phyloP scores from a whole-genome alignment of 2,329 filamentous ascomycete genomes.

The Nemania abortiva region DNA sequence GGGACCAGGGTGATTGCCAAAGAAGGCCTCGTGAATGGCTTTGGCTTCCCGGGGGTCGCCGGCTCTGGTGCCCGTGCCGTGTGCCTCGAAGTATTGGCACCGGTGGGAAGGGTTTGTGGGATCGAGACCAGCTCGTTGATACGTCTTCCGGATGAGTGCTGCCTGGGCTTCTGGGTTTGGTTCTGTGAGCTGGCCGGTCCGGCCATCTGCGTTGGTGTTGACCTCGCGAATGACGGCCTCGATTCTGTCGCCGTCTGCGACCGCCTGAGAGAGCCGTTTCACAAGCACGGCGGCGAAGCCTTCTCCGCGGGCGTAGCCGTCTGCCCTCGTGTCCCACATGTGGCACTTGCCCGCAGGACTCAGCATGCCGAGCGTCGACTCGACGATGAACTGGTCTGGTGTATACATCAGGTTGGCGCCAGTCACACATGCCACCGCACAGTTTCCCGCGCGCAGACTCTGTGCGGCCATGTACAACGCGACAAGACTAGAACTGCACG shows the following conservation, averaged over 20 bases:
- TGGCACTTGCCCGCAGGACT: slow-evolving; percentile 59
- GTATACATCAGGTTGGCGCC: slow-evolving; percentile 59
- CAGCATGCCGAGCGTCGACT: slow-evolving; percentile 59
- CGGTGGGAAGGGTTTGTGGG: slow-evolving; percentile 49
- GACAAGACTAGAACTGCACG: slow-evolving; percentile 56
- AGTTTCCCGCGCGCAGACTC: slow-evolving; percentile 56
- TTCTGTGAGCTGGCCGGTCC: slow-evolving; percentile 65
- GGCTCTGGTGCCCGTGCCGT: slow-evolving; percentile 56
- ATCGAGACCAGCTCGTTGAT: slow-evolving; percentile 58
- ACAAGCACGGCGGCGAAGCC: slow-evolving; percentile 64
- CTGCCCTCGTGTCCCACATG: slow-evolving; percentile 63
- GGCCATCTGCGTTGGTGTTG: slow-evolving; percentile 64
- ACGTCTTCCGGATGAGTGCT: slow-evolving; percentile 59
- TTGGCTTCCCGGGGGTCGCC: slow-evolving; percentile 59
- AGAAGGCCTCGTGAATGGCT: slow-evolving; percentile 59
- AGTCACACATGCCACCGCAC: slow-evolving; percentile 57
- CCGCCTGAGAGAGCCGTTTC: slow-evolving; percentile 63
- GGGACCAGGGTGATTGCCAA: slow-evolving; percentile 35
- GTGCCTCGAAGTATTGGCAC: slow-evolving; percentile 62
- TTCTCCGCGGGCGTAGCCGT: slow-evolving; percentile 71
- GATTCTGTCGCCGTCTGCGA: slow-evolving; percentile 62
- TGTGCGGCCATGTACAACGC: slow-evolving; percentile 56
- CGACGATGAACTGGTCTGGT: slow-evolving; percentile 58
- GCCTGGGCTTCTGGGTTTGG: slow-evolving; percentile 62
- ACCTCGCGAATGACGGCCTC: slow-evolving; percentile 62